Conservation (phyloP, 768 basidiomycete genomes). For the Austroboletus eburneus region DNA sequence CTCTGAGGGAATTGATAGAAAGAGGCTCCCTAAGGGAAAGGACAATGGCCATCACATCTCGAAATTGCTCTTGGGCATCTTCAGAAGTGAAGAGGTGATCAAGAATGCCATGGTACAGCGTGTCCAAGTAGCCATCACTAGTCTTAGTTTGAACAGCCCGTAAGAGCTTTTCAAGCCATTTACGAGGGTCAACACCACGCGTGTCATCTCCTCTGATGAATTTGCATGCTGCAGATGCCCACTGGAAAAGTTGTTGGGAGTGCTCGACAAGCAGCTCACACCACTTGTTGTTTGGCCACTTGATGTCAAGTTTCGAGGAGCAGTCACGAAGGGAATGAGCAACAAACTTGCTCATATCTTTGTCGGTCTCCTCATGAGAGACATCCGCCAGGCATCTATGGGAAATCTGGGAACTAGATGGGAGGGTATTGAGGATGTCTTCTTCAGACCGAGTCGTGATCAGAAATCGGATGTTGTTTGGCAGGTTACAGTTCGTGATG, state of each 20-base stretch:
- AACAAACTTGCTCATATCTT: constrained; percentile 15
- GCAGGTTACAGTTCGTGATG: constrained; percentile 11
- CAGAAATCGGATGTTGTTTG: constrained; percentile 22
- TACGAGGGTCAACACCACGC: background rate
- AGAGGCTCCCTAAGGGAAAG: constrained; percentile 18
- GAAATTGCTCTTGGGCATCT: constrained; percentile 10
- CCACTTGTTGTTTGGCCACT: constrained; percentile 21
- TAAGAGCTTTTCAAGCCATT: constrained; percentile 15
- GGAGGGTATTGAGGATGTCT: constrained; percentile 15
- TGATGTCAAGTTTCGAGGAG: constrained; percentile 15
- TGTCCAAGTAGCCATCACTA: constrained; percentile 11
- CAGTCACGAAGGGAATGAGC: constrained; percentile 10
- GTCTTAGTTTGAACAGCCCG: background rate
- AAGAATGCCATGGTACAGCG: constrained; percentile 12
- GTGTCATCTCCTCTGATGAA: constrained; percentile 21
- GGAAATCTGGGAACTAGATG: constrained; percentile 1
- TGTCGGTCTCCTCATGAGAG: constrained; percentile 4
- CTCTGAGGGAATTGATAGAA: constrained; percentile 10
- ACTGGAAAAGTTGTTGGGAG: constrained; percentile 32
- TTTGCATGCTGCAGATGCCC: constrained; percentile 30
- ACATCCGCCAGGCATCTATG: constrained; percentile 10
- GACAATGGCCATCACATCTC: constrained; percentile 19
- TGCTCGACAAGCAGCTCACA: constrained; percentile 16
- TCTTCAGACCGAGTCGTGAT: constrained; percentile 26
- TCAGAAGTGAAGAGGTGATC: constrained; percentile 10